These are phyloP conservation scores for Onygenales sp. DNA, from an alignment of 2,329 filamentous ascomycete species.

Conservation along the genomic window DNA sequence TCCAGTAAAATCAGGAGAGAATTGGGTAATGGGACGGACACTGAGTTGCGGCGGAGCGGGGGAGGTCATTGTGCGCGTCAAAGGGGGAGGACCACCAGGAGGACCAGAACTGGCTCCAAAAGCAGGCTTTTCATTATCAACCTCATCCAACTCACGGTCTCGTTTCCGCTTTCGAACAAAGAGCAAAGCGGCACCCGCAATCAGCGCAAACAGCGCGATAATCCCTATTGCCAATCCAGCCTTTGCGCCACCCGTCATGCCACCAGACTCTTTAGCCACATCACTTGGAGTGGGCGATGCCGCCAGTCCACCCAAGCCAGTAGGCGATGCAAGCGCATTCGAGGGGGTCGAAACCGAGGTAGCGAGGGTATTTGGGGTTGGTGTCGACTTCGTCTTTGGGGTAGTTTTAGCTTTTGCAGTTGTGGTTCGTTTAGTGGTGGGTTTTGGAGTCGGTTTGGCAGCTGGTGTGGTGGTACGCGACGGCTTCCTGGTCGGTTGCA, in stretches of 20 bases:
- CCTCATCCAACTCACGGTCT: constrained; percentile 38
- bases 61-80: constrained; percentile 28
- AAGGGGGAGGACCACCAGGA: constrained; percentile 23
- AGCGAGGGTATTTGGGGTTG: constrained; percentile 15
- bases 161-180: constrained; percentile 59
- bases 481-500: constrained; percentile 13
- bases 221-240: constrained; percentile 82
- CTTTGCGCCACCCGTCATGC: constrained; percentile 45
- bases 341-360: constrained; percentile 14
- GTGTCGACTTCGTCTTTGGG: constrained; percentile 5
- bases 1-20: constrained; percentile 57
- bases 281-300: constrained; percentile 14
- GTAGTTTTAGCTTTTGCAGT: constrained; percentile 4
- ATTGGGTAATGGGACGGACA: constrained; percentile 74
- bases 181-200: constrained; percentile 62
- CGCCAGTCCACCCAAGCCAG: constrained; percentile 6
- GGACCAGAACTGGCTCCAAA: constrained; percentile 4
- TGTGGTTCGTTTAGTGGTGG: constrained; percentile 12
- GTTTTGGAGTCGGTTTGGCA: background rate
- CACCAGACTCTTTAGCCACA: constrained; percentile 22
- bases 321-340: background rate
- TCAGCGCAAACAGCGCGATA: constrained; percentile 55
- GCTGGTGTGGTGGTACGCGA: constrained; percentile 5
- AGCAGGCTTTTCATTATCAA: constrained; percentile 37
- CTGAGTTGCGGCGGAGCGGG: constrained; percentile 67